Conservation (phyloP, 2,329 filamentous ascomycete species). For the Ceratocystis lukuohia region DNA sequence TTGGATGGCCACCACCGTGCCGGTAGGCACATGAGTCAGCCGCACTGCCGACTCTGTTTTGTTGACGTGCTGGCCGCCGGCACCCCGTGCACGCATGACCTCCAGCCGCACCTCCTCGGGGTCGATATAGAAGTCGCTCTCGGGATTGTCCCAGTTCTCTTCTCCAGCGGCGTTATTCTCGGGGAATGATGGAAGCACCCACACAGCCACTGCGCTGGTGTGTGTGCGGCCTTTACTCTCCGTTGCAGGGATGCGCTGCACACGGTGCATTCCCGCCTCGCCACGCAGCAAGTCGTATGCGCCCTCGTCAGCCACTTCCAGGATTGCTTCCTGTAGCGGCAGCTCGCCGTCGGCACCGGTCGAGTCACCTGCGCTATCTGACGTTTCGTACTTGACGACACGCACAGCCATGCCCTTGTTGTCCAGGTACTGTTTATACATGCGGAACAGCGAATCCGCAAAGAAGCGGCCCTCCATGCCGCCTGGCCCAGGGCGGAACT, state of each 20-base stretch:
- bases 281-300: constrained; percentile 71
- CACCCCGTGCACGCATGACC: constrained; percentile 82
- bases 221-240: constrained; percentile 86
- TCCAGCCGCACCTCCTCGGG: constrained; percentile 70
- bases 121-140: constrained; percentile 83
- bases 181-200: constrained; percentile 78
- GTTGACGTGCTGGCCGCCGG: constrained; percentile 95
- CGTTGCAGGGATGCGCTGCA: constrained; percentile 84
- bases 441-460: constrained; percentile 70
- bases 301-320: constrained; percentile 64
- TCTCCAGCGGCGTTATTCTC: constrained; percentile 35
- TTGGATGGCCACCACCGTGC: constrained; percentile 80
- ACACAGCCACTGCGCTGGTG: constrained; percentile 81
- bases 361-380: constrained; percentile 46
- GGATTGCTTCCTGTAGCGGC: constrained; percentile 71
- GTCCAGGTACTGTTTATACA: constrained; percentile 74
- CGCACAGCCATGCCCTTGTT: constrained; percentile 51
- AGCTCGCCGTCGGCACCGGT: constrained; percentile 45
- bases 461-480: constrained; percentile 87
- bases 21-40: constrained; percentile 78
- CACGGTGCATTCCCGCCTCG: constrained; percentile 88
- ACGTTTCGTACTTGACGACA: constrained; percentile 67
- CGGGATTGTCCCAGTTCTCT: constrained; percentile 63
- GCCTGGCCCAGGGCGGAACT: constrained; percentile 83
- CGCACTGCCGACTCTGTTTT: constrained; percentile 94